Percentiles rank a stretch among this genome's conserved stretches.
Conservation (phyloP, 2,329 filamentous ascomycete species). For the Aspergillus viridinutans region DNA sequence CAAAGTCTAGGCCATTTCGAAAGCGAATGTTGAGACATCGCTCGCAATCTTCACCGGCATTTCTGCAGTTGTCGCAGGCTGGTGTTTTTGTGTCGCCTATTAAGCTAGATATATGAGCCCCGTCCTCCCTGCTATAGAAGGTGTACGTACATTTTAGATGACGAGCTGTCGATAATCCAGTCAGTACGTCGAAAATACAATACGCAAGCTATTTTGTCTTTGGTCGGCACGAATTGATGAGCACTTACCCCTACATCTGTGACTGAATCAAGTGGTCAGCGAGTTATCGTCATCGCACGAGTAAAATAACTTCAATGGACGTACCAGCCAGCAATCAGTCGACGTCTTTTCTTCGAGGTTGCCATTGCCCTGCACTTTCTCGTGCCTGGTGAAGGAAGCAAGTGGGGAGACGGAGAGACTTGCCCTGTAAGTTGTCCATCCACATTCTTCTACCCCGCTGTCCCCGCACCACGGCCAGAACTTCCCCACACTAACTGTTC, state of each 20-base stretch:
- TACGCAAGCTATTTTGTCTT: background rate
- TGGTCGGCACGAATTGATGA: background rate
- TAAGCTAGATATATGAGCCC: background rate
- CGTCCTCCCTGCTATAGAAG: background rate
- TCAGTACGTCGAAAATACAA: background rate
- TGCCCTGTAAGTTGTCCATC: conserved; percentile 2
- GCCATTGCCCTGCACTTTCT: conserved; percentile 7
- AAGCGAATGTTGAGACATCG: conserved; percentile 19
- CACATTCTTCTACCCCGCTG: background rate
- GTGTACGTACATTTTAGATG: conserved; percentile 20
- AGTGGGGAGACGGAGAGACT: conserved; percentile 15
- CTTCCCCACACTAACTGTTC: background rate
- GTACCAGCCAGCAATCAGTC: conserved; percentile 20
- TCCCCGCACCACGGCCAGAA: background rate
- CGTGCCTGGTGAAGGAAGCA: background rate
- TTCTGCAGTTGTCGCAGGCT: conserved; percentile 15
- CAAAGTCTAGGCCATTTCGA: conserved; percentile 14
- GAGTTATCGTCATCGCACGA: background rate
- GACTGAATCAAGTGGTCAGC: conserved; percentile 9
- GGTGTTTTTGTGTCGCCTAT: conserved; percentile 15
- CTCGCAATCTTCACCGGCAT: conserved; percentile 14
- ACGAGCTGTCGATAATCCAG: conserved; percentile 8
- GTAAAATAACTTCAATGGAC: background rate
- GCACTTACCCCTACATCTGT: conserved; percentile 22
- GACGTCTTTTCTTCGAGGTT: conserved; percentile 11